Percentiles rank a stretch among this genome's conserved stretches.
Conservation (phyloP, 257 asterid genomes). For the Solanum commersonii region DNA sequence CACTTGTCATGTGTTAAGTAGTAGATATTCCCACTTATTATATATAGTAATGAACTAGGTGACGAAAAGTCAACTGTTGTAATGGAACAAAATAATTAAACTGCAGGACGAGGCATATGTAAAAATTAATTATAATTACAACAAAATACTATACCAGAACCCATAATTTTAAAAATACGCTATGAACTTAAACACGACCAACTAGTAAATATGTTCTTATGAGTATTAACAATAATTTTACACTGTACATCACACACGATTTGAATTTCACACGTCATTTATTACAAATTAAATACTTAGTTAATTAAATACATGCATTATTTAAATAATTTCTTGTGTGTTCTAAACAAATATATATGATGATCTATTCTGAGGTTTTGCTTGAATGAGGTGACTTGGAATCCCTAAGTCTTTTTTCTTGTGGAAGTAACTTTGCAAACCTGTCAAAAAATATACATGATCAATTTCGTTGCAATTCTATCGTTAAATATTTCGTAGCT, state of each 20-base stretch:
- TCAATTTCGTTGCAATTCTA: neutral
- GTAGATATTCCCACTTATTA: too few relatives aligned
- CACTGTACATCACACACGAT: neutral
- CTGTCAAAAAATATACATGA: neutral
- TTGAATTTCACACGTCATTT: neutral
- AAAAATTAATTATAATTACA: too few relatives aligned
- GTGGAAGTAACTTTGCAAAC: constrained; percentile 14
- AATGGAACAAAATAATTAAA: too few relatives aligned
- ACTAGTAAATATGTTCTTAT: neutral
- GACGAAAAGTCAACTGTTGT: neutral
- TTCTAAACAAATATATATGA: neutral
- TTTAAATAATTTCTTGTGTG: neutral
- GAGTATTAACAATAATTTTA: neutral
- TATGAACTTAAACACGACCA: neutral
- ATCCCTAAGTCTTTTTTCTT: constrained; percentile 10
- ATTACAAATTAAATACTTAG: neutral
- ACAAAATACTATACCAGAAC: too few relatives aligned
- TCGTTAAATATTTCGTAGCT: neutral
- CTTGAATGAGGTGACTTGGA: neutral
- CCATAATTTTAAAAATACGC: too few relatives aligned
- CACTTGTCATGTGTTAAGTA: too few relatives aligned
- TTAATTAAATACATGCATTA: neutral
- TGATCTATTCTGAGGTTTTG: neutral
- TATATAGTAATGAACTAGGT: neutral
- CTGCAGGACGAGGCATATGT: neutral